Base-by-base conservation (phyloP, 352 stramenopile genomes). In the Globisporangium spinosum region DNA sequence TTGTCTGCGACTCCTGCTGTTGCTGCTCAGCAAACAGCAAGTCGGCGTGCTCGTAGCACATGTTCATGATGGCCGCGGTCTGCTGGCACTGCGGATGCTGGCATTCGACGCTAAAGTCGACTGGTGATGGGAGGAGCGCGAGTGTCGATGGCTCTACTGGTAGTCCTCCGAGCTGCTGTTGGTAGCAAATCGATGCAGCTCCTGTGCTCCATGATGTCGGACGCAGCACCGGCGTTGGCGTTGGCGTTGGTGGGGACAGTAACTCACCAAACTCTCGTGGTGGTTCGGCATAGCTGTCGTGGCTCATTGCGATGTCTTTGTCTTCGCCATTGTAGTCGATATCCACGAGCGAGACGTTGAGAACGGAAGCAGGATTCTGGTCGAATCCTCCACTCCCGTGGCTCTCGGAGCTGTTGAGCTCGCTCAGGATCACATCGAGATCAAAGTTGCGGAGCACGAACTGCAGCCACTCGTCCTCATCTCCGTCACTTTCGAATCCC, bases 281-380 rank as follows among this genome's bases (percentile, higher is more conserved):
- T 23, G 54, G 27, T 59, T 8, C 9, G 3, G 23, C 3, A 23
- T 51, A 45, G 17, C 12, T 51, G 43, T 23, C 17, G 17, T 51
- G 17, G 43, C 17, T 56, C n/a, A 12, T 56, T 17, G 49, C 49
- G 9, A 25, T 25, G 20, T 4, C 7, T 55, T 23, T 7, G 20
- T 38, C 56, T 34, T 58, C 60, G 10, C 25, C 1, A n/a, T 35
- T 53, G 40, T 23, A 57, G 25, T 35, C 64, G 55, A 59, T 59
- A 34, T 51, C 56, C 1, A 23, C 43, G 40, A 69, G 45, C 43
- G 55, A 69, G 56, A 51, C 13, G 43, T 69, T 56, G 8, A 69
- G 40, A 49, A 58, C n/a, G 6, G 55, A 47, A 9, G 27, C 22
- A 38, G 27, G 6, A 45, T 15, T 4, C 47, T 51, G 58, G 2